A percentile compares a stretch with the other conserved stretches of the same genome.
phyloP scores from a whole-genome alignment of 2,329 filamentous ascomycete genomes.

The Aspergillus oerlinghausenensis region DNA sequence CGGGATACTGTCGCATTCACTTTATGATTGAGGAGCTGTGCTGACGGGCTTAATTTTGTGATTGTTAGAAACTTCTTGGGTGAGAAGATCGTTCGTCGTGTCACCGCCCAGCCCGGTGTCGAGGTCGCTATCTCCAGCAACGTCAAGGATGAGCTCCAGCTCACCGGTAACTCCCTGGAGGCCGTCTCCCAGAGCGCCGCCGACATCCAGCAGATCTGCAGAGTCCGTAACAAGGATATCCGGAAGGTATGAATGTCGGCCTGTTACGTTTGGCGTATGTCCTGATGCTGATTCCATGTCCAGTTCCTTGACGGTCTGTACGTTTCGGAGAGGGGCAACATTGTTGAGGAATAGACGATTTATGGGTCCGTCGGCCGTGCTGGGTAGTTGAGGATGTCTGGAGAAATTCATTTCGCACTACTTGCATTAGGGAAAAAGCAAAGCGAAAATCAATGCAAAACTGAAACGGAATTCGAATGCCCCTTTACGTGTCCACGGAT shows the following conservation, averaged over 20 bases:
- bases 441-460: constrained; percentile 33
- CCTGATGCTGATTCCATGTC: constrained; percentile 6
- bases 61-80: constrained; percentile 85
- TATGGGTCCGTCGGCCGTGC: constrained; percentile 26
- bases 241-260: constrained; percentile 66
- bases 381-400: constrained; percentile 33
- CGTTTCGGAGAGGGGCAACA: constrained; percentile 98
- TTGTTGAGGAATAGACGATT: constrained; percentile 58
- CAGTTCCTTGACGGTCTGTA: constrained; percentile 99
- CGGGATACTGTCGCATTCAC: neutral
- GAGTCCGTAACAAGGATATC: constrained; percentile 99
- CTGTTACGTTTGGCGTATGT: neutral
- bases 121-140: constrained; percentile 83
- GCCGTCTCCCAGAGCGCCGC: constrained; percentile 95
- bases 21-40: neutral
- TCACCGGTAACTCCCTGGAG: constrained; percentile 93
- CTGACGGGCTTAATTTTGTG: constrained; percentile 28
- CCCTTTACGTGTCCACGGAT: constrained; percentile 21
- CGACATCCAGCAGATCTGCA: constrained; percentile 99
- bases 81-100: constrained; percentile 97
- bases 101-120: constrained; percentile 85
- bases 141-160: constrained; percentile 96
- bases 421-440: constrained; percentile 37
- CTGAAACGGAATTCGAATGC: constrained; percentile 27
- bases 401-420: constrained; percentile 37